Base-by-base conservation (phyloP, 2,329 filamentous ascomycete species). In the Cadophora gregata region DNA sequence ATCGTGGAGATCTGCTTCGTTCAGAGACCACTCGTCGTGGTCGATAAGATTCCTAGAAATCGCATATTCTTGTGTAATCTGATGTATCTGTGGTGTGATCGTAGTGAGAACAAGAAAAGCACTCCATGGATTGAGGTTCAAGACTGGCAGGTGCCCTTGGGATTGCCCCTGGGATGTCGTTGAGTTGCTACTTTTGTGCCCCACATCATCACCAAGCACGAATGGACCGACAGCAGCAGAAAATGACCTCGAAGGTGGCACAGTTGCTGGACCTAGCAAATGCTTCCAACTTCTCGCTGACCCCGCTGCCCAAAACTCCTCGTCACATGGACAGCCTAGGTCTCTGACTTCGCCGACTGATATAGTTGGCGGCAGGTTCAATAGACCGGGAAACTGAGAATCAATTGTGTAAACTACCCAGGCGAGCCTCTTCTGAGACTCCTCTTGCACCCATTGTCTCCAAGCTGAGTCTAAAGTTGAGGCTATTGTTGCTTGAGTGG, bases 371-470 rank as follows among this genome's bases (percentile, higher is more conserved):
- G 72, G 69, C 10, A 74, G 56, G 51, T 74, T 74, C 50, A 73
- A 59, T 1, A 74, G 47, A 47, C 65, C 65, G 6, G 72, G 69
- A 29, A 74, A 74, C 42, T 74, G 70, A 10, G 59, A 67, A 55
- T 74, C 73, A n/a, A 72, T 68, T 4, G 61, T 53, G 47, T 73
- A 74, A 9, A 74, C 61, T 16, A 70, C 69, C 72, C 73, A 74
- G 36, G 69, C 71, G 25, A 74, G 50, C 27, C 72, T 63, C 21
- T 67, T 69, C 25, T 67, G 66, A n/a, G 67, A 67, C 36, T 74
- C 73, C 50, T 71, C 66, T 3, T 62, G 14, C 10, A 73, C 66
- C 72, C 72, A 74, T 36, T 31, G 51, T 25, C 64, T 66, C 72
- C 72, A 74, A 47, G 68, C 66, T 21, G 27, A 27, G 63, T 73